Percentiles rank a stretch among this genome's conserved stretches.
Evolutionary conservation across 2,329 filamentous ascomycete species (phyloP).

Genomic region (Arthrobotrys entomopaga): DNA sequence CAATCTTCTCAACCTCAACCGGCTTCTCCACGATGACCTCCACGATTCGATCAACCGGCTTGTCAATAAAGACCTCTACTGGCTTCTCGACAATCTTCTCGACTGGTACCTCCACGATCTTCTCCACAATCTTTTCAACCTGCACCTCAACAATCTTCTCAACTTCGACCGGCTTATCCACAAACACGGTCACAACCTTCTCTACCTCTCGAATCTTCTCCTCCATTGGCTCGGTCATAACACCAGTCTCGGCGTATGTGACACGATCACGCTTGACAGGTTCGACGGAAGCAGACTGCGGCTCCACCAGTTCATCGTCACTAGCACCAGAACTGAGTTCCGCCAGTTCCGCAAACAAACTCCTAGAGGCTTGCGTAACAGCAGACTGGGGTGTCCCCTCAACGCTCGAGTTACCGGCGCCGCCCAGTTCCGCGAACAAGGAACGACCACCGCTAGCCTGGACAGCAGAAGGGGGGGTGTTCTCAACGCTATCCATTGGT

Average conservation of each 20-base stretch:
- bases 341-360: constrained; percentile 88
- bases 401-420: constrained; percentile 39
- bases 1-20: constrained; percentile 27
- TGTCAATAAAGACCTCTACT: constrained; percentile 20
- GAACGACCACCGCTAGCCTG: constrained; percentile 22
- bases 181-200: constrained; percentile 40
- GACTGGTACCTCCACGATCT: constrained; percentile 29
- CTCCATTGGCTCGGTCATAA: constrained; percentile 48
- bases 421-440: constrained; percentile 47
- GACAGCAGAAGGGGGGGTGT: constrained; percentile 65
- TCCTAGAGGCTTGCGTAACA: constrained; percentile 66
- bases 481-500: constrained; percentile 60
- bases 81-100: constrained; percentile 33
- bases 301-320: constrained; percentile 69
- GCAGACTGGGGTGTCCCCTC: constrained; percentile 43
- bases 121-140: constrained; percentile 51
- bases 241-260: constrained; percentile 26
- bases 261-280: constrained; percentile 43
- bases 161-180: constrained; percentile 35
- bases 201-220: constrained; percentile 46
- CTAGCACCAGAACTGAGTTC: constrained; percentile 73
- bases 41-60: constrained; percentile 19
- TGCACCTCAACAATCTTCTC: constrained; percentile 39
- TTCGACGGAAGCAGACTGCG: constrained; percentile 44
- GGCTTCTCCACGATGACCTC: constrained; percentile 22